These are phyloP conservation scores for Claviceps sp. DNA, from an alignment of 2,329 filamentous ascomycete species.

Conservation along the genomic window DNA sequence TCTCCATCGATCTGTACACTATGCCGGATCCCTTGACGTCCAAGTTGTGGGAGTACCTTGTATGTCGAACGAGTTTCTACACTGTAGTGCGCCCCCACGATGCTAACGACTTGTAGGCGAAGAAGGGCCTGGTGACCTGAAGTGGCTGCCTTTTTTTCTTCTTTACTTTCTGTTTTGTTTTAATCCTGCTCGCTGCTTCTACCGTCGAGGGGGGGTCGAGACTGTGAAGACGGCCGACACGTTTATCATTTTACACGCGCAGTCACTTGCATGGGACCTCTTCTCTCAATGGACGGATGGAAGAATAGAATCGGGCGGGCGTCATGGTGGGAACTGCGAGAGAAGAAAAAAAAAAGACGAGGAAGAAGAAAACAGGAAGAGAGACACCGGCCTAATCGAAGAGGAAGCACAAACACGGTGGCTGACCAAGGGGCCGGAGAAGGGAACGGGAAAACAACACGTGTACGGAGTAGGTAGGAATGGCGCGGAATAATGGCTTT, in stretches of 20 bases:
- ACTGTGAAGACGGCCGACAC: neutral
- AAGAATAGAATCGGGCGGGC: neutral
- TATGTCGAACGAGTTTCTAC: constrained; percentile 17
- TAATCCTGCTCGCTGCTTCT: neutral
- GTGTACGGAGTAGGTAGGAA: constrained; percentile 5
- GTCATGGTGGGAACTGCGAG: neutral
- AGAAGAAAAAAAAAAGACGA: neutral
- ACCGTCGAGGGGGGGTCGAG: neutral
- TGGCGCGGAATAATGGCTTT: neutral
- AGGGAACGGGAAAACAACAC: neutral
- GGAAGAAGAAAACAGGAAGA: neutral
- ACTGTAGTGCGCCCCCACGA: too few species aligned
- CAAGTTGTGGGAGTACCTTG: constrained; percentile 84
- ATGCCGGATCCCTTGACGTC: constrained; percentile 80
- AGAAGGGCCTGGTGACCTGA: constrained; percentile 25
- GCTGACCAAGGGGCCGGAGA: neutral
- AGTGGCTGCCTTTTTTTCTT: neutral
- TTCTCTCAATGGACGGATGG: too few species aligned
- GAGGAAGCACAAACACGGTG: neutral
- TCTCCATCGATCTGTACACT: constrained; percentile 97
- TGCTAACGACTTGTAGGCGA: constrained; percentile 16
- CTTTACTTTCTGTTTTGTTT: neutral
- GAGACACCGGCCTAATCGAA: neutral
- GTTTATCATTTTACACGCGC: neutral
- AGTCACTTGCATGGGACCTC: neutral